These are phyloP conservation scores for Tylopilus subfusipes DNA, from an alignment of 768 basidiomycete species.

Conservation along the genomic window DNA sequence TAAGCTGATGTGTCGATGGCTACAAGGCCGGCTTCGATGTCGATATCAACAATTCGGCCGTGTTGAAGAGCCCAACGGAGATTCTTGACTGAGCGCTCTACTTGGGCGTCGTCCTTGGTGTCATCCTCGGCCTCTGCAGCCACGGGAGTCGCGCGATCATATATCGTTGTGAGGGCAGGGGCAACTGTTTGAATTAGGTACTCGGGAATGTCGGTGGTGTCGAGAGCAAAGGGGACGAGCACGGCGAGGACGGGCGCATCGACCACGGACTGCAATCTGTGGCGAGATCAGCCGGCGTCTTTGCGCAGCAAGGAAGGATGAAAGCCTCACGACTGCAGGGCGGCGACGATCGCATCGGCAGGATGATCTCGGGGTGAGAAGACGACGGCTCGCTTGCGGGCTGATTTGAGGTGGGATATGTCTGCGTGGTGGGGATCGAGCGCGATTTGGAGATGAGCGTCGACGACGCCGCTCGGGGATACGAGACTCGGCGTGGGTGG, in stretches of 20 bases:
- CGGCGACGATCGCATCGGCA: slow-evolving; percentile 39
- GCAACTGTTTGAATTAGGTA: slow-evolving; percentile 25
- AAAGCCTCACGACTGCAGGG: slow-evolving; percentile 38
- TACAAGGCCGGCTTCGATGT: slow-evolving; percentile 54
- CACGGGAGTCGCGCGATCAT: slow-evolving; percentile 44
- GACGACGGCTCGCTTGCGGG: slow-evolving; percentile 62
- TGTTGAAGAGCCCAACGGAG: slow-evolving; percentile 64
- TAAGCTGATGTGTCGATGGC: slow-evolving; percentile 45
- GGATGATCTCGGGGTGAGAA: slow-evolving; percentile 42
- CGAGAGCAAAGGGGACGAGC: slow-evolving; percentile 58
- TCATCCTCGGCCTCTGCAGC: slow-evolving; percentile 20
- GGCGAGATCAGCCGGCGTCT: neutral
- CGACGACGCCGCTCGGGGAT: slow-evolving; percentile 60
- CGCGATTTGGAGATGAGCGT: slow-evolving; percentile 57
- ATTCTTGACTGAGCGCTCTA: slow-evolving; percentile 46
- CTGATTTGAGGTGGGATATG: slow-evolving; percentile 36
- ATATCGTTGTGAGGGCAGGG: slow-evolving; percentile 51
- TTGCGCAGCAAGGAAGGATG: neutral
- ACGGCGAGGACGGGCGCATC: slow-evolving; percentile 50
- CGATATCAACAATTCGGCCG: slow-evolving; percentile 66
- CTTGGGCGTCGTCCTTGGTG: slow-evolving; percentile 16
- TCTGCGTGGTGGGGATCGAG: slow-evolving; percentile 28
- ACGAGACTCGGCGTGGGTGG: slow-evolving; percentile 66
- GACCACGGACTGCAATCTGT: slow-evolving; percentile 18
- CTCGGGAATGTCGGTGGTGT: slow-evolving; percentile 41